Evolutionary conservation across 75 land plant genomes (phyloP), one percentile per base, ranked within the genome.

Genomic region (Sequoia sempervirens): DNA sequence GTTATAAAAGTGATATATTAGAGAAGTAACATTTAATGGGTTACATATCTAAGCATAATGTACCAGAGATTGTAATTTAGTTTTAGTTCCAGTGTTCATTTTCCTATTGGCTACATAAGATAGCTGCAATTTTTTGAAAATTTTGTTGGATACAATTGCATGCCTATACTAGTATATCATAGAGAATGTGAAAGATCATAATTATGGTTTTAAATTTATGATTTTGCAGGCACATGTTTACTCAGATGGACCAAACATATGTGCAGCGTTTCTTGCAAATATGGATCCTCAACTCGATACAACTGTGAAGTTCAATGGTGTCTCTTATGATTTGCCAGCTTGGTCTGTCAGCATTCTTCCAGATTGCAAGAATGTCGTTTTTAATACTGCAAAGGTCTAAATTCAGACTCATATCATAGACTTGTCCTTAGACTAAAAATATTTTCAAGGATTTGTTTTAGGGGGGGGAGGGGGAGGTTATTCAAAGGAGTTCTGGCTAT

Each of bases 301-400:
- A 79, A 91, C 91, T 70, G 99, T 94, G 40, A 89, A 83, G 17
- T 97, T 94, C 87, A 93, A 84, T 83, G 92, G 92, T 23, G 86
- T 88, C 74, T 86, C 93, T 5, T 97, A 93, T 83, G 83, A 83
- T 34, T 85, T 97, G 76, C 99, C 99, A 32, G 95, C 95, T 52
- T 97, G 99, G 99, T 97, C 99, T 79, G 99, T 97, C 81, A 97
- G 98, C 90, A 97, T 97, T 80, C 89, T 97, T 81, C 99, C 99
- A 61, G 99, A 96, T 88, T 97, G 99, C 92, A 93, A 96, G 75
- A 92, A 88, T 84, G 99, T 96, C 13, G 90, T 87, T 18, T 89
- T 94, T 84, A 97, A 97, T 81, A 93, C 96, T 36, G 99, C 99
- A 73, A 89, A 97, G 98, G 98, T 97, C 73, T 70, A 23, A 11